Percentiles rank a stretch among this genome's conserved stretches.
Evolutionary conservation across 2,329 filamentous ascomycete species (phyloP).

Genomic region (Hymenoscyphus fructigenus): DNA sequence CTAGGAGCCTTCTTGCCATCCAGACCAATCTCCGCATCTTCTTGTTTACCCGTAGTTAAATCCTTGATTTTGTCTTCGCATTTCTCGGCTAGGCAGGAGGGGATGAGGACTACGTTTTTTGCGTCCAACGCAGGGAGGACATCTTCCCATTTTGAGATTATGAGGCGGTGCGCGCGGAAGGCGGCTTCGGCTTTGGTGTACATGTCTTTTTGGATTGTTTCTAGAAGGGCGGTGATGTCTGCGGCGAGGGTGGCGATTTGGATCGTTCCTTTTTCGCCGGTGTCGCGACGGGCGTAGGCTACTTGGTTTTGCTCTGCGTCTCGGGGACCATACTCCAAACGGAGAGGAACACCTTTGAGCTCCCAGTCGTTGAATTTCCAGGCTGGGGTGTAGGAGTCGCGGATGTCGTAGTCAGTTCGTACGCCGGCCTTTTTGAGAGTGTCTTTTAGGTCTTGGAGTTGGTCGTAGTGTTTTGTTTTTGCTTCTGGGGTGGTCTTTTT

Average conservation of each 20-base stretch:
- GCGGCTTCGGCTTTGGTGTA: conserved; percentile 69
- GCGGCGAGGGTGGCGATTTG: conserved; percentile 70
- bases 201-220: conserved; percentile 86
- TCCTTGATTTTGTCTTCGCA: conserved; percentile 97
- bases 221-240: conserved; percentile 76
- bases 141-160: conserved; percentile 84
- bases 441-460: conserved; percentile 69
- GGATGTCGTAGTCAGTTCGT: conserved; percentile 76
- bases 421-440: conserved; percentile 72
- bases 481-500: conserved; percentile 83
- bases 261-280: conserved; percentile 78
- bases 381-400: conserved; percentile 87
- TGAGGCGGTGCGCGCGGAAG: conserved; percentile 77
- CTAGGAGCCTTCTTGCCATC: conserved; percentile 56
- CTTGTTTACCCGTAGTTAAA: conserved; percentile 74
- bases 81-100: conserved; percentile 76
- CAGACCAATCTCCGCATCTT: conserved; percentile 44
- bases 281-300: conserved; percentile 83
- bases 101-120: conserved; percentile 91
- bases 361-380: conserved; percentile 99
- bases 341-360: conserved; percentile 89
- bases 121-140: conserved; percentile 86
- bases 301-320: conserved; percentile 85
- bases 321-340: conserved; percentile 94
- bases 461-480: conserved; percentile 70